Conservation (phyloP, 805 yeast genomes). For the Spencermartinsiella europaea region DNA sequence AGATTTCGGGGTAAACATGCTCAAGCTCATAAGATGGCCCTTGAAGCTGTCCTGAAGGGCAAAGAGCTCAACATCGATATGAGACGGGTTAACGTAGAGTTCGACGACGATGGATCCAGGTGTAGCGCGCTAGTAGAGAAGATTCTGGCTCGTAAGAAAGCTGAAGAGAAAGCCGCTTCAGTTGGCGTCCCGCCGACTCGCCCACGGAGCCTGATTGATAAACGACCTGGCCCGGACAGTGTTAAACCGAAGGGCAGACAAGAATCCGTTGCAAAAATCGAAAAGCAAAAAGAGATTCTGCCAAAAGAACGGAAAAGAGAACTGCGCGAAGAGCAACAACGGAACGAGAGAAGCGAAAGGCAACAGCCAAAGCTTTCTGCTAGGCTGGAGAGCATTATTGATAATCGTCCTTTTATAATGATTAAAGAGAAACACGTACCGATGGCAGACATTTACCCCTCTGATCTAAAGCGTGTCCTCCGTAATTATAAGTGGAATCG, state of each 20-base stretch:
- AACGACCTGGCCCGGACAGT: no score
- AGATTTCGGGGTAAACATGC: conserved; percentile 51
- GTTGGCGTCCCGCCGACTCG: conserved; percentile 5
- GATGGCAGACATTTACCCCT: conserved; percentile 38
- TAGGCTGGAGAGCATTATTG: conserved; percentile 12
- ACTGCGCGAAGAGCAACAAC: neutral
- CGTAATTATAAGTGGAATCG: conserved; percentile 61
- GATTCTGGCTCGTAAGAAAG: conserved; percentile 4
- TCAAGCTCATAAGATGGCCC: conserved; percentile 43
- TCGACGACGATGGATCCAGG: conserved; percentile 32
- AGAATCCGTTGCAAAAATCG: neutral
- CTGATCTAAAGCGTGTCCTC: conserved; percentile 55
- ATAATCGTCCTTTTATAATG: conserved; percentile 23
- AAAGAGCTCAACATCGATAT: conserved; percentile 47
- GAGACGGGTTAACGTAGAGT: conserved; percentile 37
- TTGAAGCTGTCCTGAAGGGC: conserved; percentile 39
- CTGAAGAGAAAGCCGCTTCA: conserved; percentile 5
- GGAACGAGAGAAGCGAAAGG: neutral
- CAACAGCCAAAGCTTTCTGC: conserved; percentile 1
- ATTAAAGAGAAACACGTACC: conserved; percentile 26
- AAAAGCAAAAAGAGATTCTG: neutral
- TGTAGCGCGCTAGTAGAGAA: conserved; percentile 13
- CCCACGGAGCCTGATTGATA: conserved; percentile 7
- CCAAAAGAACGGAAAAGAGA: neutral
- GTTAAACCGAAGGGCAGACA: no score